Evolutionary conservation across 768 basidiomycete genomes (phyloP).

Genomic region (Psilocybe azurescens): DNA sequence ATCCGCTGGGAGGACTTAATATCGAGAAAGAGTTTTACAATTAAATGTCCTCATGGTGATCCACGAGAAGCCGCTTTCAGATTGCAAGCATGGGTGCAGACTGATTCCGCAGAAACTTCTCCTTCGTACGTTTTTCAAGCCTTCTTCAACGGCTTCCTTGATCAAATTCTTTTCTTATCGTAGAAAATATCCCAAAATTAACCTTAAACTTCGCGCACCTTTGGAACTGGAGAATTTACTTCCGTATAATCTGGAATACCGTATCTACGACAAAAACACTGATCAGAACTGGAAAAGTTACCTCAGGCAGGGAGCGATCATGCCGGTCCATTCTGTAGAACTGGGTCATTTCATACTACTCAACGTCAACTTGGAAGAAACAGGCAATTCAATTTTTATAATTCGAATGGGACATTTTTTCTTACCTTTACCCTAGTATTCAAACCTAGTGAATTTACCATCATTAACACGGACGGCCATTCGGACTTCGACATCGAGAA

Average conservation of each 20-base stretch:
- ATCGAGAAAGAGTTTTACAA: slow-evolving; percentile 67
- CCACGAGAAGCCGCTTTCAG: slow-evolving; percentile 88
- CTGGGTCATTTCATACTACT: slow-evolving; percentile 87
- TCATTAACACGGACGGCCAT: slow-evolving; percentile 93
- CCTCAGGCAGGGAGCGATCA: slow-evolving; percentile 89
- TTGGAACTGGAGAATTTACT: slow-evolving; percentile 95
- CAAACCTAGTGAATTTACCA: slow-evolving; percentile 94
- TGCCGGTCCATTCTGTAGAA: slow-evolving; percentile 97
- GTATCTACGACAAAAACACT: slow-evolving; percentile 96
- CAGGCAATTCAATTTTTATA: slow-evolving; percentile 55
- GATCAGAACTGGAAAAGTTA: slow-evolving; percentile 96
- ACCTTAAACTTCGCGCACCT: slow-evolving; percentile 87
- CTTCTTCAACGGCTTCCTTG: slow-evolving; percentile 69
- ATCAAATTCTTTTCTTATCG: neutral
- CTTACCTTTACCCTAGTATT: slow-evolving; percentile 58
- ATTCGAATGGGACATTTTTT: neutral
- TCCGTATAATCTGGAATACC: slow-evolving; percentile 93
- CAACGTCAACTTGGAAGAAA: slow-evolving; percentile 91
- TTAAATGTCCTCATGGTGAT: slow-evolving; percentile 86
- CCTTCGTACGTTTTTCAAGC: slow-evolving; percentile 62
- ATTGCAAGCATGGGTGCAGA: slow-evolving; percentile 90
- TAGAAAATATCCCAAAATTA: slow-evolving; percentile 86
- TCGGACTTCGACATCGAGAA: slow-evolving; percentile 88
- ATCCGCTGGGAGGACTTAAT: slow-evolving; percentile 92
- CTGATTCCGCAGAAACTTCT: slow-evolving; percentile 57